These are phyloP conservation scores for Aspergillus caelatus DNA, from an alignment of 2,329 filamentous ascomycete genomes.

Conservation along the genomic window DNA sequence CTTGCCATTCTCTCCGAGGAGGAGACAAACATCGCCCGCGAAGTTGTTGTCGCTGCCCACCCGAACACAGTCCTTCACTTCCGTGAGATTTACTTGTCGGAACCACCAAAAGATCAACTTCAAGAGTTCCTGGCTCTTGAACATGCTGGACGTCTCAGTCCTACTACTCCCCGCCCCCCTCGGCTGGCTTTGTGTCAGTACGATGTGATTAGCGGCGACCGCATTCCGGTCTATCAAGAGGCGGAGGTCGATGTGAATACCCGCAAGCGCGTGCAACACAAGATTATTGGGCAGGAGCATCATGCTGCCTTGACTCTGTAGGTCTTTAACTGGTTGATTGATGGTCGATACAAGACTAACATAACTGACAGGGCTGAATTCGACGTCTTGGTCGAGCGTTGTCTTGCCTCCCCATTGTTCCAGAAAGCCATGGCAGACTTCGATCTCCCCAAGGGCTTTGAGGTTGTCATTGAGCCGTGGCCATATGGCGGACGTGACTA, in stretches of 20 bases:
- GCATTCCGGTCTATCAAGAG: constrained; percentile 58
- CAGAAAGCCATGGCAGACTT: constrained; percentile 55
- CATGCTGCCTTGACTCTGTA: constrained; percentile 54
- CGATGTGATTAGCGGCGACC: constrained; percentile 57
- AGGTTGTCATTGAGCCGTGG: constrained; percentile 60
- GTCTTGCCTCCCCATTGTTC: constrained; percentile 56
- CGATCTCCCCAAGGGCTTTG: constrained; percentile 57
- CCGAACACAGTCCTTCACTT: constrained; percentile 44
- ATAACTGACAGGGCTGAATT: constrained; percentile 47
- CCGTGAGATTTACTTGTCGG: constrained; percentile 55
- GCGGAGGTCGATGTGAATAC: constrained; percentile 53
- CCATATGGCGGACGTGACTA: constrained; percentile 58
- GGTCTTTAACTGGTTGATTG: background rate
- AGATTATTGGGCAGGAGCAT: constrained; percentile 51
- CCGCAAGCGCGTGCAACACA: constrained; percentile 46
- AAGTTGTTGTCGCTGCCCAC: constrained; percentile 33
- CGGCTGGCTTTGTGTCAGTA: constrained; percentile 59
- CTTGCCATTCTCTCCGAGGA: constrained; percentile 37
- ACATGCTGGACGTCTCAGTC: constrained; percentile 46
- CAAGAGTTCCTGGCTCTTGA: constrained; percentile 53
- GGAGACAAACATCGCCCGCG: constrained; percentile 39
- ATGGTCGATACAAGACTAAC: background rate
- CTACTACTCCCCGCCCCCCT: constrained; percentile 48
- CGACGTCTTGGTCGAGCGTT: constrained; percentile 51
- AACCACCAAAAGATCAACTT: constrained; percentile 54